Base-by-base conservation (phyloP, 1,284 basidiomycete species). In the Naganishia sp. region DNA sequence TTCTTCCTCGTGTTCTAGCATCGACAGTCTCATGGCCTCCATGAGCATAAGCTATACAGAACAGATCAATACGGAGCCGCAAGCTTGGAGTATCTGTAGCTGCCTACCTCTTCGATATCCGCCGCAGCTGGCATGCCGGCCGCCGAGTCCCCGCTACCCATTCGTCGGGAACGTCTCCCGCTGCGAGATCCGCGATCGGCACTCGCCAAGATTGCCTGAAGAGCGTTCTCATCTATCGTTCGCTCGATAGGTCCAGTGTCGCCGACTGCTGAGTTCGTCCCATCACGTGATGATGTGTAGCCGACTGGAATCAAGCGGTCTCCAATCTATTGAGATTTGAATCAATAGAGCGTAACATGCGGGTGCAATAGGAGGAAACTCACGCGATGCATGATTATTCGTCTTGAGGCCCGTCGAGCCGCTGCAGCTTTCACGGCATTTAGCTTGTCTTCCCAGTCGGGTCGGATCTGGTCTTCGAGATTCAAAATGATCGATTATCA, bases 1-100 rank as follows among this genome's bases (percentile, higher is more conserved):
- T 76, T 82, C 79, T 69, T 84, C 82, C 70, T 85, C 84, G 70
- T 98, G 93, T 72, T 99, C 95, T 63, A 96, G 78, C 70, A 98
- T 82, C 52, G 93, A 96, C 66, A 97, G 82, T 49, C 95, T 87
- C 94, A 99, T 97, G 1, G 95, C 96, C 81, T 99, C 95, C 91
- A 95, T 94, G 63, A 99, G 84, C 94, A 99, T 97, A 55, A 98
- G 81, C 90, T 97, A 73, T 50, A 70, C 72, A 15, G 67, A 66
- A 65, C 56, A n/a, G 21, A 21, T 23, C 21, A 23, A 25, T n/a
- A 21, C 6, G 18, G 45, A 15, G 10, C 10, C 48, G 11, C 48
- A 11, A 25, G 2, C 3, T 21, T 21, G 48, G 15, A 21, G 54
- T 49, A 18, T n/a, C 42, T 23, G 9, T 39, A 10, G 33, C 49